phyloP scores from a whole-genome alignment of 2,329 filamentous ascomycete species.

The Microsporum audouinii region DNA sequence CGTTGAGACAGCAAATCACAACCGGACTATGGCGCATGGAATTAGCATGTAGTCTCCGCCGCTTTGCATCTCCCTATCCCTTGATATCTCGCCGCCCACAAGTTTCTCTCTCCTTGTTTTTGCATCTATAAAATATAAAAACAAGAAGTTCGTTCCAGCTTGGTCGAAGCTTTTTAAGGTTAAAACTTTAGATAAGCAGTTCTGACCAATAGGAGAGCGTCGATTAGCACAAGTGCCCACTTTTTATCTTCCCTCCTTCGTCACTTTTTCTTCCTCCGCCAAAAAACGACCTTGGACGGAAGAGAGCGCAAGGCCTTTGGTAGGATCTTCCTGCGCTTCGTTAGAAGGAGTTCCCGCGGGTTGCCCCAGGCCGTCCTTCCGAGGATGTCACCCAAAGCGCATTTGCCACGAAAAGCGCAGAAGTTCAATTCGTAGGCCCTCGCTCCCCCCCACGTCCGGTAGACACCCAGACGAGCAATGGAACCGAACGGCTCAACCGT shows the following conservation, averaged over 20 bases:
- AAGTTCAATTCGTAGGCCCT: neutral
- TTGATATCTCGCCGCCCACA: neutral
- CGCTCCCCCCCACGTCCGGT: neutral
- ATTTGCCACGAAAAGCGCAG: neutral
- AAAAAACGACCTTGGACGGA: neutral
- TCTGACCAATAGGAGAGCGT: neutral
- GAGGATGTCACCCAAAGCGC: neutral
- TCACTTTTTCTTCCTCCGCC: neutral
- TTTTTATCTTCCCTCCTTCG: neutral
- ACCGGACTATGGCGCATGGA: too few relatives aligned
- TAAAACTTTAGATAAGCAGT: neutral
- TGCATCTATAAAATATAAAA: neutral
- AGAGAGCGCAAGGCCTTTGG: neutral
- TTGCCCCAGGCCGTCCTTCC: neutral
- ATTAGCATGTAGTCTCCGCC: neutral
- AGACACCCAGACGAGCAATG: neutral
- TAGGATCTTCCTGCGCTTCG: too few relatives aligned
- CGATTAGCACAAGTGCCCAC: neutral
- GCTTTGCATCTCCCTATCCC: neutral
- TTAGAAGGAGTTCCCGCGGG: neutral
- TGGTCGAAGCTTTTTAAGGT: constrained; percentile 5
- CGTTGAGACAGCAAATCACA: neutral
- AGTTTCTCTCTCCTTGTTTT: neutral
- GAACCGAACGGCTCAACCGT: neutral
- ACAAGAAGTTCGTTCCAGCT: neutral